A percentile compares a stretch with the other conserved stretches of the same genome.
phyloP scores from a whole-genome alignment of 352 stramenopile genomes.

The Phytophthora uliginosa region DNA sequence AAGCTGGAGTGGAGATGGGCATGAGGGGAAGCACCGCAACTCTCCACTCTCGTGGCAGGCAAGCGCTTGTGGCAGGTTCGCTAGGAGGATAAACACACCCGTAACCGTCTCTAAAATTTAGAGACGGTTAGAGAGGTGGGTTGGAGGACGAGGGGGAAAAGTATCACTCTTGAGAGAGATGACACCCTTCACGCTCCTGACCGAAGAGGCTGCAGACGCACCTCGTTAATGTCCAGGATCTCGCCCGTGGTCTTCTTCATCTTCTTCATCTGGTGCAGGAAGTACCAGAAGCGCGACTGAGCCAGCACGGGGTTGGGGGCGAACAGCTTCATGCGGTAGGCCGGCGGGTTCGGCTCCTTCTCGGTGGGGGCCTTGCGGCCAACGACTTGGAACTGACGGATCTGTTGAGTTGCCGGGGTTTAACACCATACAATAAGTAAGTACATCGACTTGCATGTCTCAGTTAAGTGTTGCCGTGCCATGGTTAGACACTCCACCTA shows the following conservation, averaged over 20 bases:
- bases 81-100: constrained; percentile 48
- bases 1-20: constrained; percentile 80
- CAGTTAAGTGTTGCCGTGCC: not conserved
- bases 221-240: constrained; percentile 99
- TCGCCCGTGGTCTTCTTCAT: constrained; percentile 99
- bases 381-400: constrained; percentile 99
- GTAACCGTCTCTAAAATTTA: constrained; percentile 4
- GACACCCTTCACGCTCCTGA: constrained; percentile 2
- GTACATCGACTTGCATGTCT: not conserved
- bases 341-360: constrained; percentile 98
- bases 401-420: constrained; percentile 50
- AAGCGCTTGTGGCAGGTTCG: constrained; percentile 75
- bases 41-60: constrained; percentile 87
- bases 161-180: constrained; percentile 15
- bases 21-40: constrained; percentile 22
- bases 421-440: constrained; percentile 12
- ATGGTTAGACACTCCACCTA: constrained; percentile 14
- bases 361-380: constrained; percentile 99
- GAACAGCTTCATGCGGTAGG: constrained; percentile 99
- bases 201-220: constrained; percentile 56
- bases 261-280: constrained; percentile 99
- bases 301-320: constrained; percentile 97
- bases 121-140: constrained; percentile 4
- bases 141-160: constrained; percentile 20
- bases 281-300: constrained; percentile 99